Conservation (phyloP, 2,329 filamentous ascomycete species). For the Aspergillus sp. region DNA sequence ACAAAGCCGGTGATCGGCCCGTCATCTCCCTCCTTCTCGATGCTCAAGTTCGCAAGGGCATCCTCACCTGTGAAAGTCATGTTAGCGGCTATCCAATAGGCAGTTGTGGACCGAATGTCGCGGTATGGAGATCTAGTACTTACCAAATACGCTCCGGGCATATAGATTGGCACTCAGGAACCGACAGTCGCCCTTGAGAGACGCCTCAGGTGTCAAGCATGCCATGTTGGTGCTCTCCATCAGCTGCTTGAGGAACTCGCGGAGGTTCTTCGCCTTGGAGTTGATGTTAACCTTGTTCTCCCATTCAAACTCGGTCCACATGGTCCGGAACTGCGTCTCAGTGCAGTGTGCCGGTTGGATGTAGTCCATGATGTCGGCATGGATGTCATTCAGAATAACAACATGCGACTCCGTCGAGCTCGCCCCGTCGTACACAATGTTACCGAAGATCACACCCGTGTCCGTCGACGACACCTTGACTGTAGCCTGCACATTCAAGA, state of each 20-base stretch:
- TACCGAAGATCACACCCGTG: slow-evolving; percentile 97
- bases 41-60: slow-evolving; percentile 93
- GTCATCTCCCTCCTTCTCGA: slow-evolving; percentile 94
- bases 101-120: not conserved
- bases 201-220: slow-evolving; percentile 93
- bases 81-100: slow-evolving; percentile 23
- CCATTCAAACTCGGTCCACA: slow-evolving; percentile 99
- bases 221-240: slow-evolving; percentile 99
- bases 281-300: slow-evolving; percentile 99
- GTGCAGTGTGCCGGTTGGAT: slow-evolving; percentile 96
- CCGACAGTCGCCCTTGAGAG: slow-evolving; percentile 94
- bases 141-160: slow-evolving; percentile 96
- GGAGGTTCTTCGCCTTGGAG: slow-evolving; percentile 87
- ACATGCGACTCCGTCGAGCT: slow-evolving; percentile 93
- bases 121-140: slow-evolving; percentile 40
- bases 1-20: slow-evolving; percentile 97
- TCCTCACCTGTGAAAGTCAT: slow-evolving; percentile 75
- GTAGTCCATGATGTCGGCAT: slow-evolving; percentile 99
- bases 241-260: slow-evolving; percentile 88
- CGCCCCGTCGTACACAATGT: slow-evolving; percentile 94
- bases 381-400: slow-evolving; percentile 95
- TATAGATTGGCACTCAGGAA: slow-evolving; percentile 98
- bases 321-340: slow-evolving; percentile 98
- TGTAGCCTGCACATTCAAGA: slow-evolving; percentile 96
- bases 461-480: slow-evolving; percentile 99